Evolutionary conservation across 768 basidiomycete genomes (phyloP), one percentile per base, ranked within the genome.

Genomic region (Kwoniella sp.): DNA sequence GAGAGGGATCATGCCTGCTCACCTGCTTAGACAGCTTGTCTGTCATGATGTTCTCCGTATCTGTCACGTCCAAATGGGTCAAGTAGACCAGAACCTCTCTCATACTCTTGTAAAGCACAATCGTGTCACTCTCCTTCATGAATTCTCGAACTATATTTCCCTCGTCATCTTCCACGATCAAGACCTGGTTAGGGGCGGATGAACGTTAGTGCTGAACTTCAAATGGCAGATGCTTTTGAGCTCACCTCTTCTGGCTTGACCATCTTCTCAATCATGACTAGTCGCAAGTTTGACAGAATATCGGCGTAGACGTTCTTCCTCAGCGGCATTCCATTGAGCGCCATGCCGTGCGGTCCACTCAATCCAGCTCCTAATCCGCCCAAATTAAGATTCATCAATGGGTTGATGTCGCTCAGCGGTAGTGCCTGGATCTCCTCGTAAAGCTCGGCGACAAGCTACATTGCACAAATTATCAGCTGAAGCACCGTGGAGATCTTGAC

Each of bases 131-230:
- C 83, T 99, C 96, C 84, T 98, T 84, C 92, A 97, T 92, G 82
- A 97, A 97, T 81, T 99, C 96, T 67, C 96, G 88, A 12, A 99
- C 96, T 67, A 98, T 96, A 84, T 99, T 96, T 65, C 96, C 96
- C 81, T 99, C 96, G 68, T 99, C 96, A 75, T 99, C 98, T 82
- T 98, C 96, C 26, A 97, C 96, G 70, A 98, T 94, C 54, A 99
- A 84, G 7, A 98, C 94, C 93, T 97, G 58, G 7, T n/a, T n/a
- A n/a, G n/a, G n/a, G n/a, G n/a, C n/a, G n/a, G n/a, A n/a, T n/a
- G n/a, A n/a, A 55, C 22, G 45, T 63, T 51, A 65, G 67, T 52
- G 52, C 31, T 11, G 31, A 28, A 41, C 11, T 23, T 31, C 47
- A 23, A n/a, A 25, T 1, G 15, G n/a, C 7, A 15, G 17, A 22